Conservation (phyloP, 148 eudicot species). For the Agrostemma githago region DNA sequence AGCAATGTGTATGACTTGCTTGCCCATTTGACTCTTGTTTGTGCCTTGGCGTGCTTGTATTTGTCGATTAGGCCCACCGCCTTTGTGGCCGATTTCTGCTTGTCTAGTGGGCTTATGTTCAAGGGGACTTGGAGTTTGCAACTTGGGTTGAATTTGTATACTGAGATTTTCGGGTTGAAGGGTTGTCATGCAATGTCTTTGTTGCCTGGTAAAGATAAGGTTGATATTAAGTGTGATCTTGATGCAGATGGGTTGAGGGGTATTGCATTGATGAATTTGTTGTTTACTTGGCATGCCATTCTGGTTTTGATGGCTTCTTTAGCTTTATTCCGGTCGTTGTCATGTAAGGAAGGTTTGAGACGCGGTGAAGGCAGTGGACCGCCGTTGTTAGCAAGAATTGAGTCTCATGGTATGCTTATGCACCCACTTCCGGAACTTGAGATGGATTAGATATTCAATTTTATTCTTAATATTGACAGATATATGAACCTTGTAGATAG, state of each 20-base stretch:
- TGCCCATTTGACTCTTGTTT: slow-evolving; percentile 52
- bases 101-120: slow-evolving; percentile 57
- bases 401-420: slow-evolving; percentile 45
- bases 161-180: slow-evolving; percentile 49
- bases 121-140: slow-evolving; percentile 84
- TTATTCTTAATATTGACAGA: not conserved
- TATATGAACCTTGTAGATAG: slow-evolving; percentile 5
- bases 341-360: slow-evolving; percentile 37
- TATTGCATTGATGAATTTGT: slow-evolving; percentile 57
- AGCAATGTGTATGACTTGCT: slow-evolving; percentile 39
- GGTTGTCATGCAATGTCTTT: slow-evolving; percentile 52
- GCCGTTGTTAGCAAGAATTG: slow-evolving; percentile 46
- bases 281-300: slow-evolving; percentile 66
- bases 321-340: slow-evolving; percentile 50
- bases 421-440: slow-evolving; percentile 51
- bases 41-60: slow-evolving; percentile 62
- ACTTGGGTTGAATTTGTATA: slow-evolving; percentile 61
- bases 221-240: slow-evolving; percentile 75
- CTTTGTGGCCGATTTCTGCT: slow-evolving; percentile 64
- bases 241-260: slow-evolving; percentile 67
- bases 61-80: slow-evolving; percentile 51
- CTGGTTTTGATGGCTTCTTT: slow-evolving; percentile 39
- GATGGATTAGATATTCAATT: slow-evolving; percentile 28
- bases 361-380: slow-evolving; percentile 47
- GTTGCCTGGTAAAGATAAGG: slow-evolving; percentile 28